These are phyloP conservation scores for Phytopythium mirpurense DNA, from an alignment of 352 stramenopile genomes.

Conservation along the genomic window DNA sequence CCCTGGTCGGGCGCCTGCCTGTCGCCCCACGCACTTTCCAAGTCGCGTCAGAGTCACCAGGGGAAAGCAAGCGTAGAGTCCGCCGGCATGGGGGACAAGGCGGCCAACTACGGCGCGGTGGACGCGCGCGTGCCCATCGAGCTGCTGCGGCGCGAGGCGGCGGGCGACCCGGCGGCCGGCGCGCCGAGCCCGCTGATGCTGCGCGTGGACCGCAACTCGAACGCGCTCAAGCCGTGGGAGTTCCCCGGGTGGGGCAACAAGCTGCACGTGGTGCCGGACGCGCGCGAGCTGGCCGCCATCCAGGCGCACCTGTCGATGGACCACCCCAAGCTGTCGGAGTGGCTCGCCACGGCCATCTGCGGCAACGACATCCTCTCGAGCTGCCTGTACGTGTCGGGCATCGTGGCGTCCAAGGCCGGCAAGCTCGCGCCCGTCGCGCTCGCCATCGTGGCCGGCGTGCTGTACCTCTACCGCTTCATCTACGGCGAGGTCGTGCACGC, in stretches of 20 bases:
- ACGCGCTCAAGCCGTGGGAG: conserved; percentile 75
- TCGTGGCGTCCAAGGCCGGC: conserved; percentile 83
- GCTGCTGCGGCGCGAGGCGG: conserved; percentile 13
- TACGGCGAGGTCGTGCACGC: conserved; percentile 93
- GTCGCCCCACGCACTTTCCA: not conserved
- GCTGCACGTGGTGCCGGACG: conserved; percentile 44
- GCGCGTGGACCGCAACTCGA: conserved; percentile 62
- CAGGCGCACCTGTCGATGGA: conserved; percentile 63
- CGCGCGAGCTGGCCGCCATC: conserved; percentile 70
- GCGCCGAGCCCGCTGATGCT: conserved; percentile 68
- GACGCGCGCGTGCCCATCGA: conserved; percentile 26
- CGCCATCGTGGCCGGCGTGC: conserved; percentile 83
- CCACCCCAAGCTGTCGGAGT: conserved; percentile 89
- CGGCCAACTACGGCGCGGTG: not conserved
- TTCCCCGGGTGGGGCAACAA: conserved; percentile 83
- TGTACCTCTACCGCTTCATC: conserved; percentile 91
- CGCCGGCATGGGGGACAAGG: conserved; percentile 4
- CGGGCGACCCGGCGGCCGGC: conserved; percentile 17
- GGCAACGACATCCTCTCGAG: conserved; percentile 95
- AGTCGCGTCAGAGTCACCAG: not conserved
- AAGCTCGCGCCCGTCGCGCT: conserved; percentile 90
- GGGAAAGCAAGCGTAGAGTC: not conserved
- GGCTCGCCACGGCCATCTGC: conserved; percentile 92
- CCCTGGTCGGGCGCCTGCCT: not conserved
- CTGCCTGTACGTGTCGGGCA: conserved; percentile 87